These are phyloP conservation scores for Amanita polypyramis DNA, from an alignment of 768 basidiomycete species.

Conservation along the genomic window DNA sequence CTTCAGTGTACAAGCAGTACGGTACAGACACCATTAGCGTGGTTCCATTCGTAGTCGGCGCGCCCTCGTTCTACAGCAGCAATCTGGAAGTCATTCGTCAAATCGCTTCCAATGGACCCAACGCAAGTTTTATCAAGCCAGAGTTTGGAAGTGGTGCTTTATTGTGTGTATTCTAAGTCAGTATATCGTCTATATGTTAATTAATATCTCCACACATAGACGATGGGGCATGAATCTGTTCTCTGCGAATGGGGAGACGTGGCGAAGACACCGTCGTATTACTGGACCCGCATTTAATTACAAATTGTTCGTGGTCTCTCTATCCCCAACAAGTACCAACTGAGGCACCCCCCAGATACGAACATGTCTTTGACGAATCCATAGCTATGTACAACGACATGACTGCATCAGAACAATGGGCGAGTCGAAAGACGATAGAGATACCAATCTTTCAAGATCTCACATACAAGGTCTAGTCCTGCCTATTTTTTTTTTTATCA, in stretches of 20 bases:
- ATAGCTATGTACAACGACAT: constrained; percentile 22
- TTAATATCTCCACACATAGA: constrained; percentile 2
- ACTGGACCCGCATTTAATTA: constrained; percentile 28
- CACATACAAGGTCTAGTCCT: constrained; percentile 20
- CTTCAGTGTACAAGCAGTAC: not conserved
- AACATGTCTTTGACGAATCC: constrained; percentile 26
- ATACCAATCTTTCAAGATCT: constrained; percentile 17
- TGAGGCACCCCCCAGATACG: constrained; percentile 17
- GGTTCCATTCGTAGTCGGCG: constrained; percentile 14
- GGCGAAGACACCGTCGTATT: constrained; percentile 29
- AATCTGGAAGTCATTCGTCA: constrained; percentile 20
- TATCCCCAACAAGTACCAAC: not conserved
- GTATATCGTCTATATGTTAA: not conserved
- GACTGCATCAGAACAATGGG: constrained; percentile 21
- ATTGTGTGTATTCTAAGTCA: constrained; percentile 10
- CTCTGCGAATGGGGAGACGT: constrained; percentile 25
- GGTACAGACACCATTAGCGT: constrained; percentile 15
- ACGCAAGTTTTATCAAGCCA: constrained; percentile 17
- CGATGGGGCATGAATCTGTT: constrained; percentile 27
- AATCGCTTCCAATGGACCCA: constrained; percentile 14
- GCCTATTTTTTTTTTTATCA: not conserved
- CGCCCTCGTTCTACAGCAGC: constrained; percentile 15
- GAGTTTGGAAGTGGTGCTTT: constrained; percentile 9
- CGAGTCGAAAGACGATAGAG: constrained; percentile 9
- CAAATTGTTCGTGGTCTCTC: constrained; percentile 15